Evolutionary conservation across 139 green algal species (phyloP).

Genomic region (Volvox reticuliferus): DNA sequence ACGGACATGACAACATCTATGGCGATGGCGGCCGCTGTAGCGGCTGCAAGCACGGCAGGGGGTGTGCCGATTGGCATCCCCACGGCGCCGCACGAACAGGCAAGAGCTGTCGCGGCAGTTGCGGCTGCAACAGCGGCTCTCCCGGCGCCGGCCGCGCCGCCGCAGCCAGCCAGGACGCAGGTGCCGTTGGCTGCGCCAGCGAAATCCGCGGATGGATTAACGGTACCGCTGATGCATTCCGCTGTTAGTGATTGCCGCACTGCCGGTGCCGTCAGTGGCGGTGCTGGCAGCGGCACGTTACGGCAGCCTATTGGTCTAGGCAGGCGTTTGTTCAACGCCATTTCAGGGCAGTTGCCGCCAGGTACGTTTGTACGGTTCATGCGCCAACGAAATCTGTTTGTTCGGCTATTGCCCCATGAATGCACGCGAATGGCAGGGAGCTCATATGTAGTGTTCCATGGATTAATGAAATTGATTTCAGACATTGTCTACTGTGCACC

Average conservation of each 20-base stretch:
- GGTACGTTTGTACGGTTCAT: background rate
- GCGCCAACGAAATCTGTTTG: no score
- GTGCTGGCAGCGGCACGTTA: background rate
- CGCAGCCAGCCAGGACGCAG: background rate
- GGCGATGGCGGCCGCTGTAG: constrained; percentile 4
- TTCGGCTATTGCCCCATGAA: no score
- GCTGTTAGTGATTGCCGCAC: background rate
- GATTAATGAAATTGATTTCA: no score
- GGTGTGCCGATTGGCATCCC: constrained; percentile 8
- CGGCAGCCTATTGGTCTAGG: constrained; percentile 21
- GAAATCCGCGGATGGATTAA: background rate
- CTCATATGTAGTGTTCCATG: no score
- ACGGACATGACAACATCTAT: background rate
- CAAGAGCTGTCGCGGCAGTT: background rate
- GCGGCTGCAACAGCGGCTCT: background rate
- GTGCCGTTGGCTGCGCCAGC: background rate
- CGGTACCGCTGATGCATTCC: background rate
- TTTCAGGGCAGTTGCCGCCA: constrained; percentile 1
- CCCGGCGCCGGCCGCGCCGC: background rate
- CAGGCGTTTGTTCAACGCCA: constrained; percentile 16
- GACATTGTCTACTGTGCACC: no score
- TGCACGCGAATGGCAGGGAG: no score
- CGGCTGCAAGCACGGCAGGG: background rate
- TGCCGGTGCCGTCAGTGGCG: background rate
- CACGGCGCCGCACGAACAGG: background rate